Base-by-base conservation (phyloP, 2,329 filamentous ascomycete species). In the Sporothrix brasiliensis region DNA sequence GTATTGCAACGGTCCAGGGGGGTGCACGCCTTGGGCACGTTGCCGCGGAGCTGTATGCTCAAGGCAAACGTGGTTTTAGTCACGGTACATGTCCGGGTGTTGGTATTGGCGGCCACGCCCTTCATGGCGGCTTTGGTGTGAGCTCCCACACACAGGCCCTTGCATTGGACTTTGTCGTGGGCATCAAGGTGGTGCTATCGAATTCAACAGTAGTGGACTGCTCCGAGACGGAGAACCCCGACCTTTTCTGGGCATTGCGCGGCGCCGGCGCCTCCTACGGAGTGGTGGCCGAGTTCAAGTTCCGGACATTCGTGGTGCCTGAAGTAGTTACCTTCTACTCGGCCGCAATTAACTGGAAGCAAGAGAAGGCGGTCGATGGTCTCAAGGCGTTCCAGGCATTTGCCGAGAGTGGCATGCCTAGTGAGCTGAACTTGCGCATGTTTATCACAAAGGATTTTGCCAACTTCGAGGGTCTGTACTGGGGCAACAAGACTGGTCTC, bases 31-130 rank as follows among this genome's bases (percentile, higher is more conserved):
- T 88, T 2, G 86, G 85, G 0, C 81, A 83, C 65, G 78, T 84
- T 6, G 81, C 81, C 0, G 75, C 72, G 2, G 78, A 82, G 72
- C 75, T 84, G 4, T 80, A 78, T 58, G 74, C 76, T 13, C 78
- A 82, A 68, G 79, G 79, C 0, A 75, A 72, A 73, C 81, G 76
- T 13, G 84, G 81, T 1, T 77, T 86, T 3, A 78, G 82, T 34
- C 84, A 86, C 65, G 84, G 85, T 16, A 85, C 84, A 0, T 86
- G 85, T 72, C 83, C 85, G 3, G 82, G 78, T 2, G 81, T 82
- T 44, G 81, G 81, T 4, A 75, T 81, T 16, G 79, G 77, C 2
- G 81, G 81, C 0, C 81, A 83, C 63, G 73, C 77, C 3, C 75
- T 82, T 7, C 80, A 82, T 69, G 81, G 81, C 34, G 79, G 80